Evolutionary conservation across 164 flowering plant genomes (phyloP), one percentile per base, ranked within the genome.

Genomic region (Santalum album): DNA sequence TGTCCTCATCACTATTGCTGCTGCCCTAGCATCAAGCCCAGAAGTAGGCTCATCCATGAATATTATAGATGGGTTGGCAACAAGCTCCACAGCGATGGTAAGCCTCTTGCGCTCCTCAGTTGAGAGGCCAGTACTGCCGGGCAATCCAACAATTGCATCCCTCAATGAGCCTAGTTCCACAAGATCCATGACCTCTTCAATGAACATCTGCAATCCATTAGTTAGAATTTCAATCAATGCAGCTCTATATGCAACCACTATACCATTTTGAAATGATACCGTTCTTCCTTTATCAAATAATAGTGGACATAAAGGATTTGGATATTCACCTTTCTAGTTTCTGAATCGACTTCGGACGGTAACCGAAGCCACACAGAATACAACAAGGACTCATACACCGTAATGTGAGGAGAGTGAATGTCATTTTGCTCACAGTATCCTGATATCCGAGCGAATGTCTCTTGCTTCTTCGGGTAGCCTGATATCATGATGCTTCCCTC

Each of bases 41-140:
- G 75, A 71, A 1, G 75, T 71, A 17, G 75, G 75, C 48, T 71
- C 75, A 64, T 71, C 75, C 75, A 71, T 71, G 60, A 69, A 69
- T 32, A 69, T 69, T 5, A 69, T 65, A 17, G 69, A 69, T 1
- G 73, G 73, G 32, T 69, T 69, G 12, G 73, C 73, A 22, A 69
- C 73, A 7, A 69, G 65, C 46, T 69, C 73, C 21, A 69, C 66
- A 29, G 73, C 73, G 19, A 69, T 58, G 21, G 73, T 69, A 23
- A 69, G 63, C 50, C 73, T 61, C 38, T 71, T 71, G 21, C 71
- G 65, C 25, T 71, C 72, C 55, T 71, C 75, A 2, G 72, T 71
- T 45, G 75, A 71, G n/a, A 71, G 75, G 29, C 75, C 72, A 54
- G 60, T 67, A 11, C 60, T 60, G 9, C 75, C 72, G 12, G 72